These are phyloP conservation scores for Rachicladosporium sp. DNA, from an alignment of 2,329 filamentous ascomycete species.

Conservation along the genomic window DNA sequence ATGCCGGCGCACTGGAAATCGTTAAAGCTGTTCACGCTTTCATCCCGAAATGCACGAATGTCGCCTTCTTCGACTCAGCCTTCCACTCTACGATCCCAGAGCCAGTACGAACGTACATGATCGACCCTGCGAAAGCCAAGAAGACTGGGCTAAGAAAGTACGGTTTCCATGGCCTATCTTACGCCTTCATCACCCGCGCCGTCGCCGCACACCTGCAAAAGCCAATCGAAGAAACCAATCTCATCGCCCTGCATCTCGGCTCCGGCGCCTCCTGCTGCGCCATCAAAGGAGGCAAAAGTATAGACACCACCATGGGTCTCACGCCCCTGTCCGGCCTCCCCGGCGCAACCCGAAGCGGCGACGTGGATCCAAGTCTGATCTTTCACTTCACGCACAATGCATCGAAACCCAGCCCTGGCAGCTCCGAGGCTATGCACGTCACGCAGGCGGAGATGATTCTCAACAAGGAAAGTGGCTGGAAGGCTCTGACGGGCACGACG, in stretches of 20 bases:
- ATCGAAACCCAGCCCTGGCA: conserved; percentile 56
- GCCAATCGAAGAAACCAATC: conserved; percentile 45
- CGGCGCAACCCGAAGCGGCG: conserved; percentile 72
- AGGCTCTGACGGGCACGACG: conserved; percentile 69
- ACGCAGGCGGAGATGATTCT: conserved; percentile 71
- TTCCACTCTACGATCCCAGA: conserved; percentile 68
- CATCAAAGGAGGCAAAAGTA: conserved; percentile 53
- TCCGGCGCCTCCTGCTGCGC: conserved; percentile 74
- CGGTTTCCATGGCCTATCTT: conserved; percentile 83
- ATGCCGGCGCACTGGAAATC: conserved; percentile 65
- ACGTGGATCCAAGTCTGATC: conserved; percentile 72
- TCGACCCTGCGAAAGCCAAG: conserved; percentile 57
- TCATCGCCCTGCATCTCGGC: conserved; percentile 78
- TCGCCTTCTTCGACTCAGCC: conserved; percentile 78
- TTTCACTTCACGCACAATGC: conserved; percentile 84
- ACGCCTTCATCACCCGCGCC: conserved; percentile 63
- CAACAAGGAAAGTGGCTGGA: conserved; percentile 80
- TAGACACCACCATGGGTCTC: conserved; percentile 72
- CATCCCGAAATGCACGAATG: conserved; percentile 58
- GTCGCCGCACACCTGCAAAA: conserved; percentile 56
- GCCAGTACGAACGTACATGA: conserved; percentile 68
- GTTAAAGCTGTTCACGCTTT: conserved; percentile 53
- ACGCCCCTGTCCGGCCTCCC: conserved; percentile 80
- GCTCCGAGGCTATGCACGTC: conserved; percentile 71
- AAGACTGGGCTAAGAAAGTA: conserved; percentile 74